phyloP scores from a whole-genome alignment of 257 asterid species.

The Salvia rosmarinus region DNA sequence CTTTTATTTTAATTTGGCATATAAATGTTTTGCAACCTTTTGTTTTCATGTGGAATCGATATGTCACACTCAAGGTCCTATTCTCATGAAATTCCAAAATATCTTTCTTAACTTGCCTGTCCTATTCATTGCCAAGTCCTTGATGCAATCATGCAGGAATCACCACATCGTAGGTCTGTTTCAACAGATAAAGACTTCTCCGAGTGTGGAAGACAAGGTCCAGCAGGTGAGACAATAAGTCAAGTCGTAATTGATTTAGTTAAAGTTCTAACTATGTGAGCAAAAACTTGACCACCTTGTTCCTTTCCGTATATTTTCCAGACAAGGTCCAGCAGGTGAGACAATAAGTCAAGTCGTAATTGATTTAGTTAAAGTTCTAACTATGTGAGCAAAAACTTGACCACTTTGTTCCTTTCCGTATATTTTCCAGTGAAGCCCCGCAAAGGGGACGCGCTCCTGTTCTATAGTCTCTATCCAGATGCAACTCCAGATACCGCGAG shows the following conservation, averaged over 20 bases:
- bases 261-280: not conserved
- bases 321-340: conserved; percentile 93
- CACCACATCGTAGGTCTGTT: conserved; percentile 70
- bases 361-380: not conserved
- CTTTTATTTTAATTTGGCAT: not conserved
- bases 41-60: not conserved
- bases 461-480: conserved; percentile 73
- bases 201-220: conserved; percentile 86
- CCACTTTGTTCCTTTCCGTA: conserved; percentile 1
- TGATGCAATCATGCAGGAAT: conserved; percentile 54
- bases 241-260: conserved; percentile 9
- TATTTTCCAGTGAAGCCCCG: conserved; percentile 72
- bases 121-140: conserved; percentile 6
- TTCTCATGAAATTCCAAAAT: not conserved
- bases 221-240: conserved; percentile 65
- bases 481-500: conserved; percentile 80
- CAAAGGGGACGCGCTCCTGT: conserved; percentile 94
- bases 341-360: conserved; percentile 21
- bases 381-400: conserved; percentile 11
- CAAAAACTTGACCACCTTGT: conserved; percentile 18
- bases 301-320: conserved; percentile 33
- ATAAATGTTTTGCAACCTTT: not conserved
- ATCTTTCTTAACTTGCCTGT: not conserved
- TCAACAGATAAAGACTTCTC: conserved; percentile 60
- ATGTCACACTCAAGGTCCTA: not conserved